Base-by-base conservation (phyloP, 768 basidiomycete genomes). In the Hortiboletus flavorubellus region DNA sequence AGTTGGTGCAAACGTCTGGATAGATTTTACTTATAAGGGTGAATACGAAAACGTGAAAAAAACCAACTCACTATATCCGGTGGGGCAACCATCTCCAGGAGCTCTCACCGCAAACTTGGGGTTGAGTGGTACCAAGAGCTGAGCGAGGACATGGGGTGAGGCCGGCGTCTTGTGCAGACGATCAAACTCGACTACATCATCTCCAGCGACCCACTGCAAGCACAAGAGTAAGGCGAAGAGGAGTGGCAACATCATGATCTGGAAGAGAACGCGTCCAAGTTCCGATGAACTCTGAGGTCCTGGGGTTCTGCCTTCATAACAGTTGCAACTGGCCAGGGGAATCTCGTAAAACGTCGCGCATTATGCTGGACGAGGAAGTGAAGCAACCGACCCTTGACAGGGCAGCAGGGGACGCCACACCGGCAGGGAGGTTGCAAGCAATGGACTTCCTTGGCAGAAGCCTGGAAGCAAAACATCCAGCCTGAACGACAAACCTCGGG, bases 1-100 rank as follows among this genome's bases (percentile, higher is more conserved):
- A 64, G 54, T 61, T 64, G 10, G 60, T 7, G 18, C 67, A 68
- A 30, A 47, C n/a, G 3, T 57, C 66, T 68, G 10, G n/a, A 21
- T 5, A 10, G 23, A 30, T 39, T 43, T 29, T 12, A 40, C 2
- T 26, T n/a, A 21, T 59, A 31, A 35, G 16, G 2, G 10, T 15
- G 11, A 35, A 41, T 11, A 16, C 1, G 12, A 9, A 31, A 38
- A 15, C n/a, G 34, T 9, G 42, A 8, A 41, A 16, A 14, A 30
- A 15, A 1, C 4, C 1, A n/a, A 59, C 62, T 47, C 18, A 67
- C 66, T 46, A 7, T 8, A 64, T 34, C 60, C 63, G 5, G 16
- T 16, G 9, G 34, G 7, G 23, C 66, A 67, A 23, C 54, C 55
- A 12, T 35, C 53, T 1, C 42, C 42, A 14, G 26, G 46, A 12